phyloP scores from a whole-genome alignment of 768 basidiomycete genomes.

The Kwoniella europaea region DNA sequence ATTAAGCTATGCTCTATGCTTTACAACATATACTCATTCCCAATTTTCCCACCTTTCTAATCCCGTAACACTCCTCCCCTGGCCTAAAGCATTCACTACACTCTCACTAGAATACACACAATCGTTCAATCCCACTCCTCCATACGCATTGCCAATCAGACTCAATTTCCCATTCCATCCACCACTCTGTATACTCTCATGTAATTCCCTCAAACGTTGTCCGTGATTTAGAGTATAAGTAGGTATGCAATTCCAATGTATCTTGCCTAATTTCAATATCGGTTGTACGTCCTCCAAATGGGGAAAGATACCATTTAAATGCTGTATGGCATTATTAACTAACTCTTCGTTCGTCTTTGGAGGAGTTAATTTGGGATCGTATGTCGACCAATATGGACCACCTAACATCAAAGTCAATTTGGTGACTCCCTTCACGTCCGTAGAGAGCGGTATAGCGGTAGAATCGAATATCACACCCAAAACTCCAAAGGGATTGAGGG shows the following conservation, averaged over 20 bases:
- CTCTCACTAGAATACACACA: conserved; percentile 76
- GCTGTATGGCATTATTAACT: conserved; percentile 27
- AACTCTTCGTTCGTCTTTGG: conserved; percentile 25
- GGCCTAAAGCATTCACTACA: conserved; percentile 50
- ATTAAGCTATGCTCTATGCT: background rate
- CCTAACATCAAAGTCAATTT: conserved; percentile 92
- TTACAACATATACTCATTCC: conserved; percentile 4
- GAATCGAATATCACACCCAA: conserved; percentile 93
- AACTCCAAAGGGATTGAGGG: conserved; percentile 49
- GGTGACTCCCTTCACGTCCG: conserved; percentile 60
- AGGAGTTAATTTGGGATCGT: conserved; percentile 16
- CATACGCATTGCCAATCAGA: conserved; percentile 81
- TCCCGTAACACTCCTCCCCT: conserved; percentile 39
- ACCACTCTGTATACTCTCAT: conserved; percentile 59
- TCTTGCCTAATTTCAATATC: conserved; percentile 31
- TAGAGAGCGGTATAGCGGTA: conserved; percentile 65
- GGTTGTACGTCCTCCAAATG: conserved; percentile 43
- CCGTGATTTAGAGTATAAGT: conserved; percentile 74
- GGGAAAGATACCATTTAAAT: conserved; percentile 50
- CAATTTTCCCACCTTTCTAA: conserved; percentile 47
- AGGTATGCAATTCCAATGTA: conserved; percentile 76
- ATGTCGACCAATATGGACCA: conserved; percentile 68
- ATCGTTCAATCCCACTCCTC: conserved; percentile 84
- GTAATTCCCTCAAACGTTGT: conserved; percentile 69
- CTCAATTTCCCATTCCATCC: conserved; percentile 64